Conservation (phyloP, 805 yeast genomes). For the Metschnikowia proteae region DNA sequence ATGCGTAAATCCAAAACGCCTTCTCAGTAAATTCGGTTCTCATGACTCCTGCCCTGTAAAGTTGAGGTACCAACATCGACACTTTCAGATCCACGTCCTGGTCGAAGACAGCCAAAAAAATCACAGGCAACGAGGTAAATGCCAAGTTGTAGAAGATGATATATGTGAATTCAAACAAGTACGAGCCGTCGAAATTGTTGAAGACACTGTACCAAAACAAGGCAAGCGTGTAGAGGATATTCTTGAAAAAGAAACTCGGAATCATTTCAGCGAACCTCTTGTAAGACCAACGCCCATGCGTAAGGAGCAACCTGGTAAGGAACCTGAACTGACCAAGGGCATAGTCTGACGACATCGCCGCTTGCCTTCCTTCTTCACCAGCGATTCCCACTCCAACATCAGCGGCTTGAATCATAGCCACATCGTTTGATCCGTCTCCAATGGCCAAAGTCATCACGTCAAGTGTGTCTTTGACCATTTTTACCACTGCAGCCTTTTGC, state of each 20-base stretch:
- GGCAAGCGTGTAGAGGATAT: constrained; percentile 67
- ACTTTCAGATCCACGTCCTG: constrained; percentile 70
- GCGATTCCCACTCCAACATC: constrained; percentile 84
- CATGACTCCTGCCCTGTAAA: constrained; percentile 64
- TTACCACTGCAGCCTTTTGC: constrained; percentile 74
- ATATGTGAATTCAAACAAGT: constrained; percentile 72
- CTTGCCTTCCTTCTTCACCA: constrained; percentile 84
- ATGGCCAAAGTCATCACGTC: constrained; percentile 76
- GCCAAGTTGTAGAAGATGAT: constrained; percentile 78
- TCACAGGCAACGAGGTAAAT: constrained; percentile 76
- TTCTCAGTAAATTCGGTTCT: constrained; percentile 58
- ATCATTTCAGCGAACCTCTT: constrained; percentile 72
- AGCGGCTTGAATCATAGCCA: constrained; percentile 84
- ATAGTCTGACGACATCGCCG: constrained; percentile 82
- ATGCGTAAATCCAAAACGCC: constrained; percentile 59
- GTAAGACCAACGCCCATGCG: constrained; percentile 85
- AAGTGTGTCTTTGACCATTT: constrained; percentile 57
- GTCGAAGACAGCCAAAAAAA: constrained; percentile 66
- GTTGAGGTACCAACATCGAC: constrained; percentile 64
- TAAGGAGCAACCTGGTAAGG: constrained; percentile 59
- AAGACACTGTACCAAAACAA: constrained; percentile 75
- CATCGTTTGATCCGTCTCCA: constrained; percentile 87
- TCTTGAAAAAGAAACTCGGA: constrained; percentile 75
- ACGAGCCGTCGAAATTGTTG: constrained; percentile 69
- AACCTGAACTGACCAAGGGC: constrained; percentile 78